Evolutionary conservation across 164 flowering plant genomes (phyloP), one percentile per base, ranked within the genome.

Genomic region (Taxillus chinensis): DNA sequence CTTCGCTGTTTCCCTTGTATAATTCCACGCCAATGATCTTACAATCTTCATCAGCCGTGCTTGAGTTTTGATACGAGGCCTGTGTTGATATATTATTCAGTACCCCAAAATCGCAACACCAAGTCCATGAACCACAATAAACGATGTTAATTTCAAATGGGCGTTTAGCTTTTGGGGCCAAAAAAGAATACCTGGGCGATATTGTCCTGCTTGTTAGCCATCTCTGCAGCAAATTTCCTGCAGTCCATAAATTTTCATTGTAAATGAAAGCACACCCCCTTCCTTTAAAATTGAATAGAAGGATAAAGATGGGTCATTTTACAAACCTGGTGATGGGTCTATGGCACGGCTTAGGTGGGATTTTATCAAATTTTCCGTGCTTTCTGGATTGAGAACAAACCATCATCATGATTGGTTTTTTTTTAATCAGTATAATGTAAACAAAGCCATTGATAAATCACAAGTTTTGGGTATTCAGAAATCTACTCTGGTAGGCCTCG

Each of bases 221-320:
- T 59, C 70, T 86, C 82, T 12, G 92, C 90, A 39, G 95, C 88
- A 75, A 85, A 83, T 59, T 78, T 83, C 87, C 96, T 90, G 67
- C 62, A 66, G 27, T 27, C 27, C 27, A 27, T 27, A 27, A 27
- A 27, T 27, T 27, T 27, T 27, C 27, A 27, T 27, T 27, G 0
- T 27, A 27, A 27, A 27, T 27, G 27, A 27, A 27, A 27, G 27
- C 27, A 27, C 27, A 2, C 27, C 27, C 27, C 27, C 27, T 27
- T 27, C 27, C 0, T 27, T 27, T 27, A 27, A 27, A 27, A 27
- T 6, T 43, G 27, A 27, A 27, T 43, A 43, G 7, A 43, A 43
- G 8, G 8, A 43, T 27, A 27, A 27, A 27, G 27, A 27, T 27
- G 27, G 3, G 51, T 27, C 27, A 27, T 27, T 27, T 27, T 27